Evolutionary conservation across 805 yeast species (phyloP), one percentile per base, ranked within the genome.

Genomic region (Saturnispora dispora): DNA sequence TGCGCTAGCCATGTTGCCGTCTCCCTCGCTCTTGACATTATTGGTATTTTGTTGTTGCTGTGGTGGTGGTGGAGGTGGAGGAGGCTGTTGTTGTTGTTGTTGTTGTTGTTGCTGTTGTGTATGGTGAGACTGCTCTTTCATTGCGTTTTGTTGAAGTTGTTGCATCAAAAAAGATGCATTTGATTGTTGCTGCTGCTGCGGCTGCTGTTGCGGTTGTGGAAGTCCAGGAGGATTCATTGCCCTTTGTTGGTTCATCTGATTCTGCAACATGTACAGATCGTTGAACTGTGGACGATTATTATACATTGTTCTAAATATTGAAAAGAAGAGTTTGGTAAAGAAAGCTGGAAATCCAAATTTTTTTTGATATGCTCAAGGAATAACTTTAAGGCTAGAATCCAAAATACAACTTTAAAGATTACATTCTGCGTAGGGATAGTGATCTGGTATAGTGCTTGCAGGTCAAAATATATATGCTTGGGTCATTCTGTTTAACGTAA

Each of bases 1-100:
- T 0, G 83, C 80, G 52, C 76, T 46, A 9, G 50, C 44, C 25
- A 15, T 45, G 22, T 32, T 22, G 6, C 23, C 35, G 30, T 33
- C 39, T 20, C 36, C 23, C 4, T 27, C 45, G 28, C 20, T n/a
- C 3, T n/a, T 8, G n/a, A 27, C 15, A 9, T 4, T 9, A 42
- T 15, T 18, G 17, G 45, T 5, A n/a, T 15, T 42, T 5, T 20
- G 27, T n/a, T 20, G 27, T 30, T 30, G 33, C 33, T 30, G 33
- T 13, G 15, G 10, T 25, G 22, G 39, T 58, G 43, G 57, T 49
- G 27, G 43, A 46, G 25, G 32, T 40, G 28, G 30, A 30, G 9
- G 52, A 44, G 30, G 33, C 37, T 23, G 45, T 28, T 56, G 52
- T 39, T 20, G 50, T 51, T 2, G 53, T 51, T 17, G 57, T n/a